Base-by-base conservation (phyloP, 2,329 filamentous ascomycete genomes). In the Paecilomyces variotii region DNA sequence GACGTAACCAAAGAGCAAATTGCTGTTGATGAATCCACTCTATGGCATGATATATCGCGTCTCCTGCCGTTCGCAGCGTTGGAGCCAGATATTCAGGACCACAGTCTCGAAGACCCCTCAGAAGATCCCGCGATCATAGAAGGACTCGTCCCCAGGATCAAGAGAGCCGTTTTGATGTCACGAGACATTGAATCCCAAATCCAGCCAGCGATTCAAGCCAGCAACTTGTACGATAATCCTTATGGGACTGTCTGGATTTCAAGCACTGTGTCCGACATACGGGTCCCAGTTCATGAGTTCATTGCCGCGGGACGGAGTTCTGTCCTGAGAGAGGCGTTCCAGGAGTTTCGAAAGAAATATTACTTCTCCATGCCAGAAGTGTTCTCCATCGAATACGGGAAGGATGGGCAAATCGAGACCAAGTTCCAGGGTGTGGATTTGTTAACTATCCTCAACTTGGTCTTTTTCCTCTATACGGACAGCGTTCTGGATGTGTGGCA, bases 401-500 rank as follows among this genome's bases (percentile, higher is more conserved):
- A 74, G 1, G 72, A 81, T 19, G 80, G 80, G 4, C 82, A 80
- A 52, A 75, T 80, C 0, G 72, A 86, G 9, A 68, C 97, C 24
- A 82, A 83, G 0, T 87, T 97, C 56, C 77, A 84, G 24, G 82
- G 84, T 1, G 74, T 93, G 11, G 91, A 97, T 68, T 80, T 94
- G 39, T 79, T 95, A 34, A 88, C 90, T 0, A 69, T 97, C 5
- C 77, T 96, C 58, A 93, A 96, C 65, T 65, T 97, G 9, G 83
- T 88, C 0, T 78, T 93, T 9, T 97, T 90, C 67, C 70, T 88
- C 6, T 97, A 97, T 70, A 87, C 86, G 4, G 94, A 97, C 68
- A 80, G 79, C 3, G 77, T 92, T 14, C 80, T 96, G 32, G 90
- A 94, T 60, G 88, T 92, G 19, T 97, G 94, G 94, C 89, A 92